Percentiles rank a stretch among this genome's conserved stretches.
These are phyloP conservation scores for Apiospora koreana DNA, from an alignment of 2,329 filamentous ascomycete species.

Conservation along the genomic window DNA sequence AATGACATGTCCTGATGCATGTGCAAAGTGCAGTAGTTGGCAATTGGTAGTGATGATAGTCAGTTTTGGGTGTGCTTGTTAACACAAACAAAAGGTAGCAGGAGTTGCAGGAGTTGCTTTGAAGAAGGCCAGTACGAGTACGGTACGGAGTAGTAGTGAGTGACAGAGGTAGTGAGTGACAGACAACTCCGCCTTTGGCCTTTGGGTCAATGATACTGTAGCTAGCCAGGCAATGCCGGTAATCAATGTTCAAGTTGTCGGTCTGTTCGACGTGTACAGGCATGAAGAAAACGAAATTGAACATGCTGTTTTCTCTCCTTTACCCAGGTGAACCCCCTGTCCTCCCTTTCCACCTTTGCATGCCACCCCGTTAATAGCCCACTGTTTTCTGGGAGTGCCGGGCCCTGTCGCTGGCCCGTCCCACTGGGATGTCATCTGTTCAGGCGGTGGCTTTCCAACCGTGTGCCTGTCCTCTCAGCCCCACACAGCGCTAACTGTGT, in stretches of 20 bases:
- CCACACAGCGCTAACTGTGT: not conserved
- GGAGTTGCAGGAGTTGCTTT: no score
- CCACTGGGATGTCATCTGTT: conserved; percentile 5
- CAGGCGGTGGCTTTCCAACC: not conserved
- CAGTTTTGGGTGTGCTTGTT: not conserved
- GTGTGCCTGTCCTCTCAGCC: not conserved
- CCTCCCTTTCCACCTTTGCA: not conserved
- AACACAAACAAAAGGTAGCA: no score
- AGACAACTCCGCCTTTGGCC: not conserved
- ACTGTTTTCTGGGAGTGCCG: not conserved
- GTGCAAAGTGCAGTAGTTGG: not conserved
- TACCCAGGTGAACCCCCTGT: conserved; percentile 5
- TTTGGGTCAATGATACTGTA: no score
- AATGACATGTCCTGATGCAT: not conserved
- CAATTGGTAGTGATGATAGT: no score
- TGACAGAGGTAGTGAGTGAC: no score
- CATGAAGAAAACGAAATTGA: conserved; percentile 3
- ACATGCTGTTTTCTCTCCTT: conserved; percentile 1
- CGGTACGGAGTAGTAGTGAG: not conserved
- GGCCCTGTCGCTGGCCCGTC: not conserved
- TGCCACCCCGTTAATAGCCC: conserved; percentile 1
- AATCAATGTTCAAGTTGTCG: not conserved
- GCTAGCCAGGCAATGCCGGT: not conserved
- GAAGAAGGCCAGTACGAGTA: no score
- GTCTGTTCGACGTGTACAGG: not conserved